phyloP scores from a whole-genome alignment of 2,329 filamentous ascomycete species.

The Fusarium ambrosium region DNA sequence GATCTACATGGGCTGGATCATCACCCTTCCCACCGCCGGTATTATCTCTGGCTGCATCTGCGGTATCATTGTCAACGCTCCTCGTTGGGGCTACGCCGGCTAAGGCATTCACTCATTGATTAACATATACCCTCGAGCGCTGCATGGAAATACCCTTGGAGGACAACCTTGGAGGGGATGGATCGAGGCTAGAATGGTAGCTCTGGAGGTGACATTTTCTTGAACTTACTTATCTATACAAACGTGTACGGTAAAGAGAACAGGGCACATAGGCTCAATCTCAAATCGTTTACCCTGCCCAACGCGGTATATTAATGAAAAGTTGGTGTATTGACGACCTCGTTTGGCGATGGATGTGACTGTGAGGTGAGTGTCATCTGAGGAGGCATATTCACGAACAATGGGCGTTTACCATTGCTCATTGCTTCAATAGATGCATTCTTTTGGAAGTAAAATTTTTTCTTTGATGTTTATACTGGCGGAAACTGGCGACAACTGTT shows the following conservation, averaged over 20 bases:
- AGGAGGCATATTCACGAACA: not conserved
- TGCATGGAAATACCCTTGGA: not conserved
- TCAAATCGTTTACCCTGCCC: slow-evolving; percentile 11
- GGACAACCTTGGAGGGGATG: not conserved
- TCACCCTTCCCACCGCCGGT: slow-evolving; percentile 70
- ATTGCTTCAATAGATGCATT: not conserved
- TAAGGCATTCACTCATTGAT: slow-evolving; percentile 2
- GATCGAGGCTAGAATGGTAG: slow-evolving; percentile 11
- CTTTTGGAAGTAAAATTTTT: too few species aligned
- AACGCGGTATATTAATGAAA: slow-evolving; percentile 11
- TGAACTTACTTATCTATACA: not conserved
- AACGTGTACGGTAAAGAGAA: slow-evolving; percentile 1
- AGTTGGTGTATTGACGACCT: not conserved
- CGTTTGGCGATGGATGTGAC: not conserved
- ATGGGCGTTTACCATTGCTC: not conserved
- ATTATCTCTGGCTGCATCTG: slow-evolving; percentile 71
- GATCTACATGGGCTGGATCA: slow-evolving; percentile 72
- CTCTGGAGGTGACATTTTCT: not conserved
- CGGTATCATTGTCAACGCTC: slow-evolving; percentile 73
- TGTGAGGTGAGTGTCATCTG: not conserved
- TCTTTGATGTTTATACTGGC: not conserved
- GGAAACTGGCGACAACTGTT: not conserved
- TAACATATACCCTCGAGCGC: slow-evolving; percentile 7
- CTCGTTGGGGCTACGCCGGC: slow-evolving; percentile 57
- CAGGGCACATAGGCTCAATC: slow-evolving; percentile 6